Base-by-base conservation (phyloP, 768 basidiomycete genomes). In the Boletus coccyginus region DNA sequence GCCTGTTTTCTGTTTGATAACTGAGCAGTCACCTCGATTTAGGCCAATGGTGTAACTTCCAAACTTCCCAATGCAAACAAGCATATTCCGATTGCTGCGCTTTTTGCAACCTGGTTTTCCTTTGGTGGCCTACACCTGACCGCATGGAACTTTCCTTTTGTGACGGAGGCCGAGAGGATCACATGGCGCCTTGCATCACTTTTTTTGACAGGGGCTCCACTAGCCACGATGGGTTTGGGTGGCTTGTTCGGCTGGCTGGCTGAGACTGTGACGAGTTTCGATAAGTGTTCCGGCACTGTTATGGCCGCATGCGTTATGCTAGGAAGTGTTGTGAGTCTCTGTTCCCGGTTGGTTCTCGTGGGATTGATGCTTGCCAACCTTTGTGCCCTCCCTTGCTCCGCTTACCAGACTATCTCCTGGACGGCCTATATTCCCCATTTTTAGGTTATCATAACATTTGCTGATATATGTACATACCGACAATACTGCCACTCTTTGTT, bases 321-420 rank as follows among this genome's bases (percentile, higher is more conserved):
- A 21, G 21, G 21, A 21, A 21, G 1, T 21, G 1, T 1, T 21
- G 21, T 1, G 21, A 21, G 21, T 21, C 21, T 21, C 21, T 21
- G 21, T 35, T 41, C 44, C 38, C 53, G 56, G 29, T 2, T 24
- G 17, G 6, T 44, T 17, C 53, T 57, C 7, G 27, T 49, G 10
- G 53, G 6, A 21, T 36, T 58, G 46, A 56, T 45, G 47, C 36
- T 56, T 19, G 35, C 32, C 7, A 58, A 53, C 29, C 21, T 58
- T 29, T 42, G 53, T 19, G 9, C 21, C 1, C 12, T 49, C 14
- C 53, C 53, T 24, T 56, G 53, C 13, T 27, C 46, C 2, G 47
- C 53, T 24, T 49, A 49, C 31, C 40, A 40, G 8, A 27, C n/a
- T 7, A 21, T 58, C 3, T 5, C 46, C 24, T 58, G 57, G 57